Conservation (phyloP, 129 eudicot species). For the Flaveria linearis region DNA sequence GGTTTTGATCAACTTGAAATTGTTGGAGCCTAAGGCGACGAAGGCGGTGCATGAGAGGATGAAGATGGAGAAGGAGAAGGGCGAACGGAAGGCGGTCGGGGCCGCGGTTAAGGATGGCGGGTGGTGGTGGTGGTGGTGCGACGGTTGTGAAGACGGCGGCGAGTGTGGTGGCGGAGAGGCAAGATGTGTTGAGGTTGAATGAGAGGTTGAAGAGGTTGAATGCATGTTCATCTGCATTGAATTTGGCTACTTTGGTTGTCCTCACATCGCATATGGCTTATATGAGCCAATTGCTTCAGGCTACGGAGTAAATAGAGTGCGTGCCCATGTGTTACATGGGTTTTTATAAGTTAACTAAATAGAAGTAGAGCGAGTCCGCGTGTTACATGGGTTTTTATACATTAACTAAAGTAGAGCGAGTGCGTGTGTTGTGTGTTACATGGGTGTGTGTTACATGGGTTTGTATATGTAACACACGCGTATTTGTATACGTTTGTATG, state of each 20-base stretch:
- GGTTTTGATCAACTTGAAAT: conserved; percentile 52
- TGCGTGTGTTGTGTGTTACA: no score
- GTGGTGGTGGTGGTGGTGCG: conserved; percentile 9
- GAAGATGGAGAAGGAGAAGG: conserved; percentile 81
- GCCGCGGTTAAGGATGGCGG: conserved; percentile 2
- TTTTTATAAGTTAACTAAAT: neutral
- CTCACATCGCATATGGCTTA: conserved; percentile 74
- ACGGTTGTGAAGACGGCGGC: conserved; percentile 2
- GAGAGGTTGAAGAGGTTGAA: conserved; percentile 58
- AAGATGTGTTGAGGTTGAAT: conserved; percentile 30
- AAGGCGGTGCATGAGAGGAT: conserved; percentile 64
- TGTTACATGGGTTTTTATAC: no score
- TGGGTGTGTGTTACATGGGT: no score
- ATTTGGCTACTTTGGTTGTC: conserved; percentile 50
- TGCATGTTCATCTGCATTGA: conserved; percentile 53
- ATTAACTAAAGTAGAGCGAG: no score
- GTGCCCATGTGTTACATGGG: neutral
- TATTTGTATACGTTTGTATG: no score
- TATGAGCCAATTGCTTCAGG: conserved; percentile 48
- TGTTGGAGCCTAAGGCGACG: conserved; percentile 74
- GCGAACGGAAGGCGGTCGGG: conserved; percentile 55
- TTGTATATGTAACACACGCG: no score
- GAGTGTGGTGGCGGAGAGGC: conserved; percentile 12
- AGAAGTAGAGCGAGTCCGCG: no score
- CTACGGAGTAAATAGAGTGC: neutral